phyloP scores from a whole-genome alignment of 805 yeast genomes.

The Teunomyces cretensis region DNA sequence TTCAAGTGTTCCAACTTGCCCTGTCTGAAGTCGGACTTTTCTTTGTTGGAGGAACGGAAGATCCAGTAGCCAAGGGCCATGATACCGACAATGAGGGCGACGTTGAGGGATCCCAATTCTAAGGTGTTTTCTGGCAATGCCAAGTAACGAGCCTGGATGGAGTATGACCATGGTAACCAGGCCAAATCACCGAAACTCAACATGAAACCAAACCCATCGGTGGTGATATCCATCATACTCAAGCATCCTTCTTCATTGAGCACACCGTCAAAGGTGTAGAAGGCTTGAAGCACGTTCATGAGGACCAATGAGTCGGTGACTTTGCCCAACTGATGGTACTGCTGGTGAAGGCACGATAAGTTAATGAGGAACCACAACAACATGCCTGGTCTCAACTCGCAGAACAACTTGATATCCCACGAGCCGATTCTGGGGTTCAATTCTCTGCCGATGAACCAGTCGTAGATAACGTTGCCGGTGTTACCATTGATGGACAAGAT shows the following conservation, averaged over 20 bases:
- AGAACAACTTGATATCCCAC: slow-evolving; percentile 86
- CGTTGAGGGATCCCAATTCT: slow-evolving; percentile 46
- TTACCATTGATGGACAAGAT: slow-evolving; percentile 87
- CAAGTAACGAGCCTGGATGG: slow-evolving; percentile 81
- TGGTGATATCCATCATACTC: slow-evolving; percentile 93
- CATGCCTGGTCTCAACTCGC: slow-evolving; percentile 95
- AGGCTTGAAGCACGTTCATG: slow-evolving; percentile 68
- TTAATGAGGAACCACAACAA: slow-evolving; percentile 80
- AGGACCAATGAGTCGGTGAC: slow-evolving; percentile 72
- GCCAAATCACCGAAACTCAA: slow-evolving; percentile 91
- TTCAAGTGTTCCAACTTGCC: slow-evolving; percentile 71
- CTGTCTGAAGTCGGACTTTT: slow-evolving; percentile 79
- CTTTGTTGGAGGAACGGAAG: slow-evolving; percentile 80
- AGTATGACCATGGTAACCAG: slow-evolving; percentile 88
- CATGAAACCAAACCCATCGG: slow-evolving; percentile 98
- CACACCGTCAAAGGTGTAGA: slow-evolving; percentile 89
- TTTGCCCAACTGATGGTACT: slow-evolving; percentile 58
- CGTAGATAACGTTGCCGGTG: slow-evolving; percentile 70
- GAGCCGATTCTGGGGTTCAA: slow-evolving; percentile 85
- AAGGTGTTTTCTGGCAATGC: slow-evolving; percentile 55
- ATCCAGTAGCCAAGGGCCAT: slow-evolving; percentile 71
- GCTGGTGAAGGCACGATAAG: slow-evolving; percentile 77
- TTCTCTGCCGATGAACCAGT: slow-evolving; percentile 97
- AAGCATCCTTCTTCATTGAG: slow-evolving; percentile 85
- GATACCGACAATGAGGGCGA: slow-evolving; percentile 43